Conservation (phyloP, 805 yeast genomes). For the Saturnispora halmiae region DNA sequence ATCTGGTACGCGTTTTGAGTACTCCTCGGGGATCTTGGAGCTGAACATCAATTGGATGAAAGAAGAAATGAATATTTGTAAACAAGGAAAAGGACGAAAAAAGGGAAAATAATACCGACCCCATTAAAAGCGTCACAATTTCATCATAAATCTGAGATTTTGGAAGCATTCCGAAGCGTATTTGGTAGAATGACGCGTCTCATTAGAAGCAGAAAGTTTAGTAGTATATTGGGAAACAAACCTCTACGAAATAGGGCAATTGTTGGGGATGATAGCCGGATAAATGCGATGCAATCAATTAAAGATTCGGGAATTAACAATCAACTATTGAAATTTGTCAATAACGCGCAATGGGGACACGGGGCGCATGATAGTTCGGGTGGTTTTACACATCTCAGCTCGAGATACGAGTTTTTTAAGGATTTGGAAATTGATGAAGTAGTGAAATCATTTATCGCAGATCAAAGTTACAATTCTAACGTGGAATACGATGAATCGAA, state of each 20-base stretch:
- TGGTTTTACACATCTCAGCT: conserved; percentile 65
- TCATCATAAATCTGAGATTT: too few relatives aligned
- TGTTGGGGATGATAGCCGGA: conserved; percentile 2
- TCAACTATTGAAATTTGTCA: conserved; percentile 32
- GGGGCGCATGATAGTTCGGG: conserved; percentile 33
- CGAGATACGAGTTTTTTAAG: conserved; percentile 79
- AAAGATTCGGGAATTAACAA: conserved; percentile 37
- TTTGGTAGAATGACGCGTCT: background rate
- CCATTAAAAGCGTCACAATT: too few relatives aligned
- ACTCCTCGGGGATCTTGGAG: conserved; percentile 6
- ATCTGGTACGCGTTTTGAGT: conserved; percentile 23
- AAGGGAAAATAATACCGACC: background rate
- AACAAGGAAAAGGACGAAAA: background rate
- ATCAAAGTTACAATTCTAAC: conserved; percentile 40
- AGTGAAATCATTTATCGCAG: conserved; percentile 51
- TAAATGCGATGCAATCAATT: conserved; percentile 19
- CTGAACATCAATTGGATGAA: background rate
- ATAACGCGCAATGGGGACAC: conserved; percentile 29
- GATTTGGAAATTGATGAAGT: conserved; percentile 70
- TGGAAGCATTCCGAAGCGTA: too few relatives aligned
- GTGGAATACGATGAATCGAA: conserved; percentile 29
- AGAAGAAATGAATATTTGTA: background rate
- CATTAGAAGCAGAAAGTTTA: background rate
- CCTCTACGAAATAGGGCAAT: background rate
- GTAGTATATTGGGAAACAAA: background rate